phyloP scores from a whole-genome alignment of 768 basidiomycete species.

The Lactarius hengduanensis region DNA sequence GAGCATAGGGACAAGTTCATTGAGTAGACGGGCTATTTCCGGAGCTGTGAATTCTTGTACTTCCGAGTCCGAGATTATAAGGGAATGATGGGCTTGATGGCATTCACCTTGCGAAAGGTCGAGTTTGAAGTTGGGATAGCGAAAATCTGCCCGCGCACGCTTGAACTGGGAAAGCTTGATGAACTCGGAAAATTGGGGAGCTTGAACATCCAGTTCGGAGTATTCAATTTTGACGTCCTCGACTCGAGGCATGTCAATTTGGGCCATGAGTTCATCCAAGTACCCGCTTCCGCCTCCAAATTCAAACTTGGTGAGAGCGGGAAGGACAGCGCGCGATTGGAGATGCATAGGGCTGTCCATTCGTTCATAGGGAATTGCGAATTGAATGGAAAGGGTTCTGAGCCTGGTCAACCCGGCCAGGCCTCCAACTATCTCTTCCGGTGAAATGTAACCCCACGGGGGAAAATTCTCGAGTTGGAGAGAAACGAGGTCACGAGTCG shows the following conservation, averaged over 20 bases:
- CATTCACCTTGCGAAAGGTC: too few relatives aligned
- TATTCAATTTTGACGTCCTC: neutral
- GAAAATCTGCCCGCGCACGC: too few relatives aligned
- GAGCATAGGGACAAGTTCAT: too few relatives aligned
- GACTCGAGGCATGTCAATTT: neutral
- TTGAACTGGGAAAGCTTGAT: neutral
- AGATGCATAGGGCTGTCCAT: neutral
- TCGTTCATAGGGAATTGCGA: too few relatives aligned
- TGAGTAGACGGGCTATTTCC: too few relatives aligned
- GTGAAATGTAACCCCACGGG: neutral
- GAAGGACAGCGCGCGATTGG: neutral
- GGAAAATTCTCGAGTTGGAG: neutral
- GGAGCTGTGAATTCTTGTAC: too few relatives aligned
- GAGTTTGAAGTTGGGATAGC: too few relatives aligned
- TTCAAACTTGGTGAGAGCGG: neutral
- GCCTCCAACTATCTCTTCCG: neutral
- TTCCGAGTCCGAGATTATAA: too few relatives aligned
- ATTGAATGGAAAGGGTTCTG: neutral
- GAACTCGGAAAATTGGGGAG: neutral
- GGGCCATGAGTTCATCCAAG: neutral
- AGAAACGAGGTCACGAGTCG: neutral
- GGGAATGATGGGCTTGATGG: too few relatives aligned
- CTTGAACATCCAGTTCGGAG: neutral
- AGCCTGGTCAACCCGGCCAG: neutral
- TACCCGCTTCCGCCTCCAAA: neutral